Percentiles rank a stretch among this genome's conserved stretches.
phyloP scores from a whole-genome alignment of 2,329 filamentous ascomycete genomes.

The Didymella arachidicola region DNA sequence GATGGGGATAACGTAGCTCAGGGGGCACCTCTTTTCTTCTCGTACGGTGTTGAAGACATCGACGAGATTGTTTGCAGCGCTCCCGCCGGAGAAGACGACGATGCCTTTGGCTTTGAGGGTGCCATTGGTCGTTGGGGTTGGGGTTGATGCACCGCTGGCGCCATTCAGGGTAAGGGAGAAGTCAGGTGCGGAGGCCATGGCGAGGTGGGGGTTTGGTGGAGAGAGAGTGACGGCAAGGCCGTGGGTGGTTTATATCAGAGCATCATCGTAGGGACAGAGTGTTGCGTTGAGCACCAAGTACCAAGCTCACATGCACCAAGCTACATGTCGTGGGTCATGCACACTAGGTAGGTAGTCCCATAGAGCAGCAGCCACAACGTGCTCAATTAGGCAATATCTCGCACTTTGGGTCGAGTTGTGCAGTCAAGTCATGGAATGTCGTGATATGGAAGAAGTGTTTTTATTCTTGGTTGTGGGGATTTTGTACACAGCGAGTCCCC shows the following conservation, averaged over 20 bases:
- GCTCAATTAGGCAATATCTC: conserved; percentile 39
- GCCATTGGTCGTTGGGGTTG: conserved; percentile 27
- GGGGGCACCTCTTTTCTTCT: conserved; percentile 68
- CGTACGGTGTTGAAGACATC: conserved; percentile 77
- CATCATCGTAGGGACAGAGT: conserved; percentile 23
- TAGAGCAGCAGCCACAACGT: conserved; percentile 22
- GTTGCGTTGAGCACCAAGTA: conserved; percentile 16
- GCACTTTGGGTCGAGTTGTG: conserved; percentile 24
- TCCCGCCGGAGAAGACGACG: conserved; percentile 89
- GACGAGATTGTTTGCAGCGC: conserved; percentile 91
- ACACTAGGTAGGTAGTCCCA: conserved; percentile 28
- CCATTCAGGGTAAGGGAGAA: conserved; percentile 28
- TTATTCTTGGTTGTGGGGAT: conserved; percentile 30
- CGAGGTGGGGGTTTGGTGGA: conserved; percentile 15
- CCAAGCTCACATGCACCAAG: conserved; percentile 2
- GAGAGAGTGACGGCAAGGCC: conserved; percentile 27
- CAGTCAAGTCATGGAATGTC: neutral
- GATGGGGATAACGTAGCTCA: conserved; percentile 92
- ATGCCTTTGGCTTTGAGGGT: conserved; percentile 61
- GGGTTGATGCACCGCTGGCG: conserved; percentile 22
- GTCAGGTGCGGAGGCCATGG: conserved; percentile 29
- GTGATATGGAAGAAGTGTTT: conserved; percentile 9
- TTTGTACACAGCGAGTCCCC: conserved; percentile 47
- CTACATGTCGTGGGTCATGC: conserved; percentile 36
- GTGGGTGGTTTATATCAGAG: conserved; percentile 25